A percentile compares a stretch with the other conserved stretches of the same genome.
phyloP scores from a whole-genome alignment of 164 flowering plant species.

The Tetracentron sinense region DNA sequence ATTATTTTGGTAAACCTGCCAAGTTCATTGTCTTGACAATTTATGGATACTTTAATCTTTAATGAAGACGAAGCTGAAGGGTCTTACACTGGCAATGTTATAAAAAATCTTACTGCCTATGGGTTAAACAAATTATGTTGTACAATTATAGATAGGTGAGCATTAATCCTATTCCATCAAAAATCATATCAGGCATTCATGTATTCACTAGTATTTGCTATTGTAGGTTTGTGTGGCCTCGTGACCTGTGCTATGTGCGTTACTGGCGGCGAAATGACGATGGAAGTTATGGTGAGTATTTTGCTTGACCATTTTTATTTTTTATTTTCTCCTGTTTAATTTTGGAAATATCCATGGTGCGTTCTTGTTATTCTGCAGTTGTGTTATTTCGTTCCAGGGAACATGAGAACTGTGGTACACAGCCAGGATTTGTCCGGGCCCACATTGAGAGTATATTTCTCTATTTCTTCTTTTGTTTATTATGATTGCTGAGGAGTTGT shows the following conservation, averaged over 20 bases:
- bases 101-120: too few species aligned
- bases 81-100: too few species aligned
- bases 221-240: constrained; percentile 96
- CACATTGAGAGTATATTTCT: constrained; percentile 76
- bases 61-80: too few species aligned
- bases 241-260: constrained; percentile 98
- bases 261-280: constrained; percentile 99
- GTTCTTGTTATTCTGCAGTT: constrained; percentile 54
- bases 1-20: too few species aligned
- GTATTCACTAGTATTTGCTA: neutral
- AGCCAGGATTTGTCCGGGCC: constrained; percentile 94
- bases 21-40: too few species aligned
- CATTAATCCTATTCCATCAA: neutral
- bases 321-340: neutral
- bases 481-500: constrained; percentile 2
- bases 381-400: constrained; percentile 94
- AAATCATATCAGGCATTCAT: neutral
- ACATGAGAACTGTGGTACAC: constrained; percentile 93
- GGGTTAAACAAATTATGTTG: too few species aligned
- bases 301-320: neutral
- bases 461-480: constrained; percentile 7
- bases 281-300: constrained; percentile 85
- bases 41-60: too few species aligned
- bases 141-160: too few species aligned
- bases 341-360: neutral